Evolutionary conservation across 306 rosid genomes (phyloP).

Genomic region (Sechiopsis laciniata): DNA sequence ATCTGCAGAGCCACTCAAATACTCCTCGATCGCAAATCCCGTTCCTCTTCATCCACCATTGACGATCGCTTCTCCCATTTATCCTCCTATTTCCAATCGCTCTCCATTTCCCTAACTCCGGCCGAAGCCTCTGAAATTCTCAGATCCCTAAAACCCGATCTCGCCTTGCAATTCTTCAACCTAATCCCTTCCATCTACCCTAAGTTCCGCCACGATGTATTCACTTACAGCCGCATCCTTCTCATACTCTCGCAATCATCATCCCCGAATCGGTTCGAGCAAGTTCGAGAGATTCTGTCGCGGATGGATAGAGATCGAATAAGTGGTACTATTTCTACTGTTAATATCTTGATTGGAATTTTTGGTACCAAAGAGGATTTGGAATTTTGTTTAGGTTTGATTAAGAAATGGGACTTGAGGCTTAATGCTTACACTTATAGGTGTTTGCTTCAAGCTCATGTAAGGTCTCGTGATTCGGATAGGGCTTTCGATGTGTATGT

Average conservation of each 20-base stretch:
- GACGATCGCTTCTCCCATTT: slow-evolving; percentile 73
- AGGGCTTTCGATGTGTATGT: slow-evolving; percentile 48
- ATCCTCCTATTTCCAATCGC: slow-evolving; percentile 53
- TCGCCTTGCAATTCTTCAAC: slow-evolving; percentile 67
- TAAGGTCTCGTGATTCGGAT: slow-evolving; percentile 46
- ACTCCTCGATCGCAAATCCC: slow-evolving; percentile 44
- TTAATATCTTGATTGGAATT: slow-evolving; percentile 63
- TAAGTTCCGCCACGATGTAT: slow-evolving; percentile 58
- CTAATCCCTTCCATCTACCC: slow-evolving; percentile 64
- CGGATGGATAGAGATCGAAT: slow-evolving; percentile 49
- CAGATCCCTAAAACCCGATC: slow-evolving; percentile 58
- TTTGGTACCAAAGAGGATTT: slow-evolving; percentile 50
- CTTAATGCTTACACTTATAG: slow-evolving; percentile 71
- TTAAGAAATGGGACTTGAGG: slow-evolving; percentile 66
- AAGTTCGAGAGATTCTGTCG: slow-evolving; percentile 39
- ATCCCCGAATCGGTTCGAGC: slow-evolving; percentile 48
- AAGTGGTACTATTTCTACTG: slow-evolving; percentile 69
- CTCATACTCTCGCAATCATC: slow-evolving; percentile 72
- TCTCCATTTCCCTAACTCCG: slow-evolving; percentile 55
- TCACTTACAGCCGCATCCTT: slow-evolving; percentile 68
- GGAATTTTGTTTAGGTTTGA: slow-evolving; percentile 44
- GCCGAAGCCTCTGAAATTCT: slow-evolving; percentile 83
- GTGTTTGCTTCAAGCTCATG: slow-evolving; percentile 81
- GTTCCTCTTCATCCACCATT: slow-evolving; percentile 5
- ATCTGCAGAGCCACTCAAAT: slow-evolving; percentile 69